Evolutionary conservation across 1,139 yeast species (phyloP), one percentile per base, ranked within the genome.

Genomic region (Hanseniaspora uvarum): DNA sequence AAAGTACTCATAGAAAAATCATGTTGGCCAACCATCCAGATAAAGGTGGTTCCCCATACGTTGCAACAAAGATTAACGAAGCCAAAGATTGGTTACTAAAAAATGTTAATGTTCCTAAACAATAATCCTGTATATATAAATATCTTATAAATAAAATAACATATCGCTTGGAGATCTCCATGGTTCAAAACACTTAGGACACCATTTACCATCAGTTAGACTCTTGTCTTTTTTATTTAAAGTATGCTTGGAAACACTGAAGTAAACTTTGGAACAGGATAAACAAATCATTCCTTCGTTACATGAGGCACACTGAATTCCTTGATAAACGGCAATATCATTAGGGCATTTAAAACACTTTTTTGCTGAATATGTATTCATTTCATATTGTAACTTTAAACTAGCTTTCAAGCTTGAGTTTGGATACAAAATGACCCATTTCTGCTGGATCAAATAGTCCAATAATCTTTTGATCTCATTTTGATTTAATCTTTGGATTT

Each of bases 11-110:
- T 69, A 80, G 98, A 71, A 79, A 78, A 66, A 85, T 86, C 72
- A 88, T 92, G 96, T 74, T 92, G 67, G 79, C 89, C 51, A 92
- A 92, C 71, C 98, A 92, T 67, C 98, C 98, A 12, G 98, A 92
- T 72, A 86, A 94, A 66, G 98, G 98, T 52, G 98, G 98, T 10
- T 85, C 95, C 19, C 92, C 97, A 39, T 89, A 80, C 64, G 69
- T 92, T 65, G 98, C 98, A 57, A 89, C 97, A 49, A 92, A 92
- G 74, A 88, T 92, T 61, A 92, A 92, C 68, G 97, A 92, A 71
- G 97, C 98, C 54, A 92, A 92, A 69, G 96, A 88, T 64, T 83
- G 88, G 66, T 75, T 92, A 65, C 94, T 86, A 61, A 88, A 87
- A 72, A 80, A 89, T 23, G 56, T 38, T 66, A 87, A 87, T 40